A percentile compares a stretch with the other conserved stretches of the same genome.
Conservation (phyloP, 192 early-diverging fungal genomes). For the Backusella tuberculispora region DNA sequence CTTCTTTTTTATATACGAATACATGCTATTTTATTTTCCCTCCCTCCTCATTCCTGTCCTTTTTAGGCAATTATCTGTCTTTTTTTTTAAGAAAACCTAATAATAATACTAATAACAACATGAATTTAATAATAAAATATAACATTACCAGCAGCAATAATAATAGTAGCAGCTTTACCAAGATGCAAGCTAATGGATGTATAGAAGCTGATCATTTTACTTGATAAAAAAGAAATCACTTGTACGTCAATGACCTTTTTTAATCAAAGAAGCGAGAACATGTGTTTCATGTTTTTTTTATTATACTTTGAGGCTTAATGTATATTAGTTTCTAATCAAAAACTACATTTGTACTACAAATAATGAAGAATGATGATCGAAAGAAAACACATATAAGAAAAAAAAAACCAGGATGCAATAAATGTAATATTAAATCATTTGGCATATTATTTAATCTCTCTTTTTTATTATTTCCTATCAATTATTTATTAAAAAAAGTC, state of each 20-base stretch:
- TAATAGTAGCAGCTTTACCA: not conserved
- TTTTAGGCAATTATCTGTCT: constrained; percentile 10
- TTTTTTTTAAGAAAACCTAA: not conserved
- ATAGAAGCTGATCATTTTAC: not conserved
- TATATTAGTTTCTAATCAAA: not conserved
- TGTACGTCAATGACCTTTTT: too few species aligned
- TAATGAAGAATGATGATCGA: constrained; percentile 8
- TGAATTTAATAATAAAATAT: too few species aligned
- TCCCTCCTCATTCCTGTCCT: not conserved
- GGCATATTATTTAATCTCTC: not conserved
- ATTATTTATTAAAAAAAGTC: too few species aligned
- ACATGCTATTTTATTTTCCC: constrained; percentile 4
- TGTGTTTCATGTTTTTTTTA: not conserved
- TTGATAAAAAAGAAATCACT: not conserved
- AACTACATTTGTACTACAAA: not conserved
- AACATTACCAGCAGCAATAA: not conserved
- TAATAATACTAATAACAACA: too few species aligned
- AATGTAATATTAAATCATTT: constrained; percentile 1
- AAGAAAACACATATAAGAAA: not conserved
- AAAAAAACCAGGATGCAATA: not conserved
- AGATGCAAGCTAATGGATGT: not conserved
- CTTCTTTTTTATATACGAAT: not conserved
- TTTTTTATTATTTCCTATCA: too few species aligned
- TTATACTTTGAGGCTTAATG: not conserved
- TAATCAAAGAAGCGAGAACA: not conserved